Evolutionary conservation across 1,139 yeast genomes (phyloP).

Genomic region (Protomyces gravidus): DNA sequence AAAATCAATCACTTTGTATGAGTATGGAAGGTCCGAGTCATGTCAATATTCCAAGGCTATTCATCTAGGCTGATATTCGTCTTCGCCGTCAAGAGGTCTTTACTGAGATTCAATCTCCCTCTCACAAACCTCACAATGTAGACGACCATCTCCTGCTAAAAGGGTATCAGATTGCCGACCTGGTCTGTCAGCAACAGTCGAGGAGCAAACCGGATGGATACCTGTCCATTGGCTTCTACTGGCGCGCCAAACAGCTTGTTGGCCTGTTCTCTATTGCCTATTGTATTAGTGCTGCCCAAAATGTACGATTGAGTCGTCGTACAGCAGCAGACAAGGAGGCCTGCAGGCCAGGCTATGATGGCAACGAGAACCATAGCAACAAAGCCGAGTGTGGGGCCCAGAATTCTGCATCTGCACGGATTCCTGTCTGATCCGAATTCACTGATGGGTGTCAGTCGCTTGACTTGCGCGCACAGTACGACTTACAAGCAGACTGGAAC

Average conservation of each 20-base stretch:
- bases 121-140: too few relatives aligned
- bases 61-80: too few relatives aligned
- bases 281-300: background rate
- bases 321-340: conserved; percentile 19
- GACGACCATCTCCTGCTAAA: too few relatives aligned
- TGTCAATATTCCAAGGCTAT: too few relatives aligned
- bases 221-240: conserved; percentile 20
- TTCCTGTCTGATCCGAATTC: conserved; percentile 25
- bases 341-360: conserved; percentile 29
- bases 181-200: background rate
- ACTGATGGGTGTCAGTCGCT: background rate
- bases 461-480: background rate
- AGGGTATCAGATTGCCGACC: conserved; percentile 19
- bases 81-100: too few relatives aligned
- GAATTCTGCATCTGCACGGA: conserved; percentile 25
- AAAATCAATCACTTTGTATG: too few relatives aligned
- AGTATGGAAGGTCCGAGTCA: too few relatives aligned
- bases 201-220: too few relatives aligned
- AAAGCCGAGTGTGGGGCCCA: conserved; percentile 30
- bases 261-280: background rate
- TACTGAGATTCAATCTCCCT: too few relatives aligned
- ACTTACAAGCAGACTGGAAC: background rate
- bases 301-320: background rate
- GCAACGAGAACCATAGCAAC: conserved; percentile 21
- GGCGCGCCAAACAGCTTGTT: conserved; percentile 23